Base-by-base conservation (phyloP, 441 rosid species). In the Biscutella laevigata region DNA sequence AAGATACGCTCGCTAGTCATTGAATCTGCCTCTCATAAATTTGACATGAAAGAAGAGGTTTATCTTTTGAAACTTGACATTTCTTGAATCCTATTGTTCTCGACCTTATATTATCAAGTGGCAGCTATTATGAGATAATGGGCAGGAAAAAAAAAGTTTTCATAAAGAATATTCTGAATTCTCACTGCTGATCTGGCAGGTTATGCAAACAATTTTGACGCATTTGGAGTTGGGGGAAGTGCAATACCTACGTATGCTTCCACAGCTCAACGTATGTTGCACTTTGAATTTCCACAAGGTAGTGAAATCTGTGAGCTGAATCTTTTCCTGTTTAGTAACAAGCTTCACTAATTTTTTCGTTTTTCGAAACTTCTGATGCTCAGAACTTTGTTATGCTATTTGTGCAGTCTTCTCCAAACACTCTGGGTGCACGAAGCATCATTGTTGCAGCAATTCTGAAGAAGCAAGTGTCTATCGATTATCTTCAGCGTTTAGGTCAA, bases 41-140 rank as follows among this genome's bases (percentile, higher is more conserved):
- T 81, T 59, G 98, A 91, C 71, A 72, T 87, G 86, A 87, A 85
- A 72, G 98, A 87, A 70, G 95, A 91, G 94, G 98, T 91, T 5
- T 51, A n/a, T 44, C 43, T 46, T 59, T 42, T 32, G 28, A 38
- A 40, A 55, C 37, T 29, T 12, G 56, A 39, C 38, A 58, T 60
- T 46, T 30, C 19, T 30, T 38, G 49, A 21, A 34, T 34, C 6
- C 11, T 26, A 35, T 41, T 57, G 59, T 33, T 41, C 28, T 40
- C 49, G 30, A 40, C 14, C 11, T 26, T 36, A 3, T 33, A 44
- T 35, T 15, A 43, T 35, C 12, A 53, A 30, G 25, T 38, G 46
- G 6, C 41, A 37, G 43, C 30, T 40, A 29, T 19, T 27, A 19
- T 45, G 61, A 62, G 41, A 52, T 16, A 16, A 16, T 33, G 27